Conservation (phyloP, 306 rosid genomes). For the Lathyrus oleraceus region DNA sequence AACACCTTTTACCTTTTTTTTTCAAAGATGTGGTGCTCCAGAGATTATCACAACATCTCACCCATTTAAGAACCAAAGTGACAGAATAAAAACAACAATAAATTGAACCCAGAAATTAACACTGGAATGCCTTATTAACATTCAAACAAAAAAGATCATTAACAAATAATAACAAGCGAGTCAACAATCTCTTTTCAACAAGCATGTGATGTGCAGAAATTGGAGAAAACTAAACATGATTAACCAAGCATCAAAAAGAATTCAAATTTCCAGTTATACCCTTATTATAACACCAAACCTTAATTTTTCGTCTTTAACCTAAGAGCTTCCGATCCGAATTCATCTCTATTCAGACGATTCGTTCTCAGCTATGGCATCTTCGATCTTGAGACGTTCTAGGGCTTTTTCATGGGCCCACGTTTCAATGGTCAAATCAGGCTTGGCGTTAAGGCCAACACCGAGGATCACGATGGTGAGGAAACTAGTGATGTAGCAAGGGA, state of each 20-base stretch:
- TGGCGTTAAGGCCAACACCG: conserved; percentile 97
- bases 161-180: conserved; percentile 29
- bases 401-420: conserved; percentile 99
- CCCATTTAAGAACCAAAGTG: background rate
- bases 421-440: conserved; percentile 97
- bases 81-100: background rate
- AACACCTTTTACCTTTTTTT: too few relatives aligned
- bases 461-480: conserved; percentile 96
- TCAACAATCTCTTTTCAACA: conserved; percentile 30
- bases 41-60: background rate
- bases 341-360: conserved; percentile 38
- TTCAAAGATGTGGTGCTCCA: too few relatives aligned
- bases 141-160: conserved; percentile 30
- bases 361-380: conserved; percentile 16
- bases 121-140: conserved; percentile 42
- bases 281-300: conserved; percentile 33
- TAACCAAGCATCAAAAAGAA: conserved; percentile 1
- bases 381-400: conserved; percentile 77
- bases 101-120: background rate
- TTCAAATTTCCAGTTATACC: conserved; percentile 21
- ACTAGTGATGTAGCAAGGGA: conserved; percentile 96
- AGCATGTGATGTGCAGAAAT: conserved; percentile 25
- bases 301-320: conserved; percentile 1
- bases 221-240: conserved; percentile 5
- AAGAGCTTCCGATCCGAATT: conserved; percentile 33